A percentile compares a stretch with the other conserved stretches of the same genome.
These are phyloP conservation scores for Herpetomonas muscarum DNA, from an alignment of 208 protist genomes.

Conservation along the genomic window DNA sequence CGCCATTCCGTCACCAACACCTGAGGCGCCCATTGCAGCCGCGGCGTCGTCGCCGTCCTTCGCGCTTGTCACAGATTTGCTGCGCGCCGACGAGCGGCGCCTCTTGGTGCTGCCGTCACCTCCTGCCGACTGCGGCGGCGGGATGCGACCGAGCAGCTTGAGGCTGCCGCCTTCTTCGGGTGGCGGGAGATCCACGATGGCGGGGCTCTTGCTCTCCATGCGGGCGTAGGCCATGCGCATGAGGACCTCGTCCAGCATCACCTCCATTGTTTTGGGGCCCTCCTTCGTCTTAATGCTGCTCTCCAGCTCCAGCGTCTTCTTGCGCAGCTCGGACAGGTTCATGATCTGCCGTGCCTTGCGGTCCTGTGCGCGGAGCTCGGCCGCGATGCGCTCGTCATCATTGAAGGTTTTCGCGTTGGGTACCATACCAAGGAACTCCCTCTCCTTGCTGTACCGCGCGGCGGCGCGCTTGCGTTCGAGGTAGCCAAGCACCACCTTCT, in stretches of 20 bases:
- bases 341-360: constrained; percentile 85
- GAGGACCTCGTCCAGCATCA: constrained; percentile 90
- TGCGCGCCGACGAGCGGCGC: background rate
- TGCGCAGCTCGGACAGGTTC: constrained; percentile 83
- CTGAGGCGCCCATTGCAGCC: background rate
- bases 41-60: constrained; percentile 1
- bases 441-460: constrained; percentile 74
- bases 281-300: constrained; percentile 83
- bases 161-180: constrained; percentile 87
- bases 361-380: constrained; percentile 34
- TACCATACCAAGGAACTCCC: constrained; percentile 86
- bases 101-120: background rate
- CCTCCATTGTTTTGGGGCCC: constrained; percentile 91
- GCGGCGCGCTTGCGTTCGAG: constrained; percentile 68
- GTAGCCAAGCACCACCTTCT: constrained; percentile 87
- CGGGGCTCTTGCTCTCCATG: constrained; percentile 69
- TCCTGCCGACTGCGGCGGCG: background rate
- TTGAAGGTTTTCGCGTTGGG: constrained; percentile 27
- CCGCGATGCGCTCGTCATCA: constrained; percentile 27
- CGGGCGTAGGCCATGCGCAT: constrained; percentile 90
- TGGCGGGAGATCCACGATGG: constrained; percentile 67
- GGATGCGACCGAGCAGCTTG: constrained; percentile 38
- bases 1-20: background rate
- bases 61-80: constrained; percentile 5
- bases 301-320: constrained; percentile 76